These are phyloP conservation scores for Juglanconis oblonga DNA, from an alignment of 2,329 filamentous ascomycete species.

Conservation along the genomic window DNA sequence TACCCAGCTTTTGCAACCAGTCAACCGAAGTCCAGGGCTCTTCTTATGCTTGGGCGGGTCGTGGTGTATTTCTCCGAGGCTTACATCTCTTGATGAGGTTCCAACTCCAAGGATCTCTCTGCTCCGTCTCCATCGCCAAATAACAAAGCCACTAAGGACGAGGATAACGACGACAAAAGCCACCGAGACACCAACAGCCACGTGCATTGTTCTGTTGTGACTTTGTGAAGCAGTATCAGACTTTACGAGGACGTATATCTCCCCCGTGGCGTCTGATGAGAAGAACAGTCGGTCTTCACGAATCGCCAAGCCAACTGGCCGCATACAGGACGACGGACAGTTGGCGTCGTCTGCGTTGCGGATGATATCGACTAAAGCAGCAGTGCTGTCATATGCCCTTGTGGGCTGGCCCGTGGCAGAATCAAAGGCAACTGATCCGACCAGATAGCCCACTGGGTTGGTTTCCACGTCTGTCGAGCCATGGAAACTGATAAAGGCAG, in stretches of 20 bases:
- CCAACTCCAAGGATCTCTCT: not conserved
- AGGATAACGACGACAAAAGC: not conserved
- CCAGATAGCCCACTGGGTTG: constrained; percentile 43
- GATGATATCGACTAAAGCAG: constrained; percentile 51
- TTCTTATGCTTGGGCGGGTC: not conserved
- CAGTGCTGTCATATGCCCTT: constrained; percentile 37
- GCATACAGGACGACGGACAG: constrained; percentile 58
- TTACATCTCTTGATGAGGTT: not conserved
- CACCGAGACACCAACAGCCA: not conserved
- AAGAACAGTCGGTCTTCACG: constrained; percentile 56
- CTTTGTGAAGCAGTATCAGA: not conserved
- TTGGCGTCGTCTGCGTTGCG: constrained; percentile 48
- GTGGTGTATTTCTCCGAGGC: not conserved
- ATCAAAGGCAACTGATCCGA: constrained; percentile 39
- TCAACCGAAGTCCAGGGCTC: not conserved
- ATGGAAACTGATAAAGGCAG: constrained; percentile 66
- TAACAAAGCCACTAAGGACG: not conserved
- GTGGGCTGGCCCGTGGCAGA: constrained; percentile 37
- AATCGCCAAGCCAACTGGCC: constrained; percentile 56
- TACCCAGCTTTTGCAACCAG: not conserved
- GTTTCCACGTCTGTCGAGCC: constrained; percentile 45
- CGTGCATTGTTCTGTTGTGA: not conserved
- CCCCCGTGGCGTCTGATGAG: constrained; percentile 59
- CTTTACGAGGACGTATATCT: constrained; percentile 55
- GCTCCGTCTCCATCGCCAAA: not conserved